These are phyloP conservation scores for Boletus barrowsii DNA, from an alignment of 768 basidiomycete species.

Conservation along the genomic window DNA sequence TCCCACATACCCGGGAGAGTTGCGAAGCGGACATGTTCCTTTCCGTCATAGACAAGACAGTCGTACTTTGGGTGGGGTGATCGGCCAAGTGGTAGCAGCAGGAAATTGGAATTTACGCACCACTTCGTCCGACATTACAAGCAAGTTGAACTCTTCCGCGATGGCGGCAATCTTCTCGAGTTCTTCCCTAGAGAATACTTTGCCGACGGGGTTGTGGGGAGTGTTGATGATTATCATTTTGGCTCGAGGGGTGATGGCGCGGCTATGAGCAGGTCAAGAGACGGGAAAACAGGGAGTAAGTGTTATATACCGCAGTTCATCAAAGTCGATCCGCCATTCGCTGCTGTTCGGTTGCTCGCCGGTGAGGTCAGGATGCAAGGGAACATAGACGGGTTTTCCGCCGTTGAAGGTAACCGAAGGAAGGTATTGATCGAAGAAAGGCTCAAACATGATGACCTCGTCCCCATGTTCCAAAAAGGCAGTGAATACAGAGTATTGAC, in stretches of 20 bases:
- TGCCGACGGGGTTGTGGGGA: constrained; percentile 97
- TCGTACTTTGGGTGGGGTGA: constrained; percentile 65
- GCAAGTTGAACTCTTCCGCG: constrained; percentile 87
- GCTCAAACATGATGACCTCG: constrained; percentile 98
- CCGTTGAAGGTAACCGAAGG: constrained; percentile 93
- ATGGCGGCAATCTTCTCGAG: constrained; percentile 81
- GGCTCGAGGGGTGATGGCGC: constrained; percentile 81
- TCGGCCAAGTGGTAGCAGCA: not conserved
- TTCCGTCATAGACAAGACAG: constrained; percentile 82
- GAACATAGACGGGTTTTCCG: constrained; percentile 90
- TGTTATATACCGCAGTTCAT: constrained; percentile 69
- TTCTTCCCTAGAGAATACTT: constrained; percentile 85
- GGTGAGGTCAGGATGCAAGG: constrained; percentile 80
- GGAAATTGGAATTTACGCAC: constrained; percentile 42
- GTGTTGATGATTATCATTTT: constrained; percentile 97
- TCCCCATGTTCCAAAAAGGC: constrained; percentile 92
- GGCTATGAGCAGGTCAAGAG: constrained; percentile 38
- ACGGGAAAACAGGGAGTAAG: not conserved
- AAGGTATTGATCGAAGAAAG: constrained; percentile 95
- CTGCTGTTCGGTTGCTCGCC: constrained; percentile 50
- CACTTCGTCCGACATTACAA: constrained; percentile 96
- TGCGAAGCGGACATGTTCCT: constrained; percentile 90
- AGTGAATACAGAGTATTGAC: constrained; percentile 89
- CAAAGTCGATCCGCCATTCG: constrained; percentile 90
- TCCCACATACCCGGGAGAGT: constrained; percentile 99